Evolutionary conservation across 2,329 filamentous ascomycete species (phyloP).

Genomic region (Chaetomium sp.): DNA sequence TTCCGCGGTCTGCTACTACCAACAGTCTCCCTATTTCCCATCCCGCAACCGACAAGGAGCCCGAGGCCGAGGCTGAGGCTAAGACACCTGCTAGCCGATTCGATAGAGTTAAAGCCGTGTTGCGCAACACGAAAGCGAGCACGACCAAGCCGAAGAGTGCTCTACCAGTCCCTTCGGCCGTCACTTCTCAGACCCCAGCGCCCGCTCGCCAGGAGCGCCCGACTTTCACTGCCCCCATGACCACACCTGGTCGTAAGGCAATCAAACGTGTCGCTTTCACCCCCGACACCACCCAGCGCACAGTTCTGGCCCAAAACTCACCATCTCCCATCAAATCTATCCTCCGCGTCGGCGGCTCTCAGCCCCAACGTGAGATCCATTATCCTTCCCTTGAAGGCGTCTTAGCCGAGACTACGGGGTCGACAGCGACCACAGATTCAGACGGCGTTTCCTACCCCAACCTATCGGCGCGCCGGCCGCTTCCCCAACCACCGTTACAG

Average conservation of each 20-base stretch:
- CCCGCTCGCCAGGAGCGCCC: slow-evolving; percentile 43
- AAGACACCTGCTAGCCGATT: slow-evolving; percentile 46
- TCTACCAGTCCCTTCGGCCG: slow-evolving; percentile 39
- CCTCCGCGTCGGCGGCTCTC: slow-evolving; percentile 32
- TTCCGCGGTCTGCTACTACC: slow-evolving; percentile 47
- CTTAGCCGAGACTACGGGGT: slow-evolving; percentile 21
- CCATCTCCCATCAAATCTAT: slow-evolving; percentile 51
- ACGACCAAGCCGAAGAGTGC: slow-evolving; percentile 39
- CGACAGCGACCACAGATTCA: too few species aligned
- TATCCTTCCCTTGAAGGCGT: slow-evolving; percentile 31
- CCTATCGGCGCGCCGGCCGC: slow-evolving; percentile 19
- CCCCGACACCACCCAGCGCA: slow-evolving; percentile 52
- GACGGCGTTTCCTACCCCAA: slow-evolving; percentile 23
- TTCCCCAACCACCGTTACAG: slow-evolving; percentile 25
- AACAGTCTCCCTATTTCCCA: slow-evolving; percentile 32
- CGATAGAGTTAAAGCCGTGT: slow-evolving; percentile 53
- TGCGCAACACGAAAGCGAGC: slow-evolving; percentile 37
- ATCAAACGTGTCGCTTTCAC: slow-evolving; percentile 77
- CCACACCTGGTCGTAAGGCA: slow-evolving; percentile 61
- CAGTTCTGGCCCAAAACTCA: slow-evolving; percentile 40
- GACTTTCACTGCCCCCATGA: slow-evolving; percentile 46
- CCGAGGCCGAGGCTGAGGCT: slow-evolving; percentile 22
- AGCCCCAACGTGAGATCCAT: slow-evolving; percentile 26
- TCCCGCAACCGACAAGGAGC: slow-evolving; percentile 25
- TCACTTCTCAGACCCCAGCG: slow-evolving; percentile 42